Percentiles rank a stretch among this genome's conserved stretches.
Evolutionary conservation across 345 rosid genomes (phyloP).

Genomic region (Brassica rapa): DNA sequence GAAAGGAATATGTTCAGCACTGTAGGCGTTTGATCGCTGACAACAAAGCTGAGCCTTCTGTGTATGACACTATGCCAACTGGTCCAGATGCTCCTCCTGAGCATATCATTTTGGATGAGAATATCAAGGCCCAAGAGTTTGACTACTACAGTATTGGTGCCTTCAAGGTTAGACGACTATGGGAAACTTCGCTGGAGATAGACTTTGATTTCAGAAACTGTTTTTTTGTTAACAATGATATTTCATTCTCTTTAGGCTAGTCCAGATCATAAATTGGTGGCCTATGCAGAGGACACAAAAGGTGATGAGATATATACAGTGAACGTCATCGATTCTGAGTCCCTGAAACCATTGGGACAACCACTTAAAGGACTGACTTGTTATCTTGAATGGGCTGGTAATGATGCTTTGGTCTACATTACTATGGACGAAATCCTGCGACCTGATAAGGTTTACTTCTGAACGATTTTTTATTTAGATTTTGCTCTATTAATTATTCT

Average conservation of each 20-base stretch:
- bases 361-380: constrained; percentile 62
- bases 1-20: constrained; percentile 82
- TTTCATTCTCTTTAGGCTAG: constrained; percentile 50
- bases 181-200: not conserved
- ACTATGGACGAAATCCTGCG: constrained; percentile 89
- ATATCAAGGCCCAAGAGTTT: constrained; percentile 60
- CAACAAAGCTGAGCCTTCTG: constrained; percentile 54
- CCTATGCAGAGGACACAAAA: constrained; percentile 85
- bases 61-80: constrained; percentile 66
- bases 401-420: constrained; percentile 70
- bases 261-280: constrained; percentile 74
- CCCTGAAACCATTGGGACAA: constrained; percentile 48
- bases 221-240: not conserved
- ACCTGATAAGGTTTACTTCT: constrained; percentile 70
- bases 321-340: constrained; percentile 65
- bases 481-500: not conserved
- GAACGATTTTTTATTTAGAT: not conserved
- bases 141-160: constrained; percentile 61
- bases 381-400: constrained; percentile 75
- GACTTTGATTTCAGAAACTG: not conserved
- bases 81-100: constrained; percentile 80
- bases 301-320: constrained; percentile 80
- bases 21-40: constrained; percentile 59
- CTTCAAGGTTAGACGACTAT: constrained; percentile 54
- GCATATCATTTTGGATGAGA: constrained; percentile 86